These are phyloP conservation scores for Thamnidium elegans DNA, from an alignment of 192 early-diverging fungal genomes.

Conservation along the genomic window DNA sequence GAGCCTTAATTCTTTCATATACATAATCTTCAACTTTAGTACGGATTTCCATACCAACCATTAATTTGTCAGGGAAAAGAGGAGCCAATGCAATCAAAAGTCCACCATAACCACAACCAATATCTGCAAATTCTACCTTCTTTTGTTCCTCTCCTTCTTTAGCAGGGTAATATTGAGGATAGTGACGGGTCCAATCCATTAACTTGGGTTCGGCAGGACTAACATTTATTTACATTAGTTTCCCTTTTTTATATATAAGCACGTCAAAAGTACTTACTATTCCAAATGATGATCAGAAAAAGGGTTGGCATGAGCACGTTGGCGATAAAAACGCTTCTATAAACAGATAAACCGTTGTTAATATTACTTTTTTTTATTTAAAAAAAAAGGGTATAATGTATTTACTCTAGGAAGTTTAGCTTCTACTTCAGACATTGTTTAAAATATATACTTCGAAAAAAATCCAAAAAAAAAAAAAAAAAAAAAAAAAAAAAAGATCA, in stretches of 20 bases:
- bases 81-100: constrained; percentile 84
- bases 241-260: not conserved
- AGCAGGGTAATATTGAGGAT: constrained; percentile 61
- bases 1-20: constrained; percentile 80
- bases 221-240: not conserved
- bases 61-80: constrained; percentile 87
- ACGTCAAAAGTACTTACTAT: constrained; percentile 58
- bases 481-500: too few relatives aligned
- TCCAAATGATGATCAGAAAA: constrained; percentile 94
- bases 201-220: constrained; percentile 74
- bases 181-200: constrained; percentile 90
- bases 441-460: not conserved
- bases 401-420: constrained; percentile 32
- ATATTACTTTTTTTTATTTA: not conserved
- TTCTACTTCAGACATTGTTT: constrained; percentile 19
- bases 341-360: not conserved
- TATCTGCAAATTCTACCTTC: constrained; percentile 93
- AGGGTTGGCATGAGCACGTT: constrained; percentile 95
- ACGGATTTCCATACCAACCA: constrained; percentile 99
- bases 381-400: too few relatives aligned
- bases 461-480: too few relatives aligned
- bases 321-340: constrained; percentile 80
- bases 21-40: constrained; percentile 94
- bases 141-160: constrained; percentile 38
- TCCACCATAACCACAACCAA: constrained; percentile 98